Base-by-base conservation (phyloP, 306 rosid species). In the Amphicarpaea edgeworthii region DNA sequence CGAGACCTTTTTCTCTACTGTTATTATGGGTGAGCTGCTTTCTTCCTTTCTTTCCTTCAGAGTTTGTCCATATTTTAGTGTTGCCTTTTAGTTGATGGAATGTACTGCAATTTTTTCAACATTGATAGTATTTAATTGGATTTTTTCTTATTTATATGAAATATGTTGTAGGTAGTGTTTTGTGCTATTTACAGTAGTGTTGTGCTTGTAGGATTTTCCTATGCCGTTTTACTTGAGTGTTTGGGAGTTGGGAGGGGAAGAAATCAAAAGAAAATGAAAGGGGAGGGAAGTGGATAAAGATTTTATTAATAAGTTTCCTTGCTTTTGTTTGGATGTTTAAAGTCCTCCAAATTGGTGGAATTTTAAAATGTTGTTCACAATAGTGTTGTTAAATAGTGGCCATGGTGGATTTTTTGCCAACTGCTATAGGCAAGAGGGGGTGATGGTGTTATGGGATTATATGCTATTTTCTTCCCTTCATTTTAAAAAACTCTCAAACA, bases 1-100 rank as follows among this genome's bases (percentile, higher is more conserved):
- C 90, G 86, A 64, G 97, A 92, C 81, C 89, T 95, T 73, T 90
- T 89, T 76, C 99, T 95, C 66, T 95, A 90, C 77, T 87, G 93
- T 84, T 95, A 95, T 87, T 95, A 95, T 8, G 99, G 99, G 99
- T 95, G 40, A 11, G 93, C 53, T 77, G 46, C 71, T 70, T 69
- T 79, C 66, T 73, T 66, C 58, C 16, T 51, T 51, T 62, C 19
- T 54, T 24, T 75, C 34, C 60, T 37, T 51, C n/a, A 21, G 37
- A 9, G 51, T 63, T 57, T 60, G 34, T 43, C 30, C 7, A 30
- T 41, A 40, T 68, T 55, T 73, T 42, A 11, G 38, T 55, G 20
- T 51, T 59, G 24, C 16, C 6, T 21, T 58, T 78, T 73, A 47
- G 54, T 41, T 68, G 66, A 26, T 17, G 43, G 68, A 51, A 7